Evolutionary conservation across 2,329 filamentous ascomycete genomes (phyloP).

Genomic region (Fusarium circinatum): DNA sequence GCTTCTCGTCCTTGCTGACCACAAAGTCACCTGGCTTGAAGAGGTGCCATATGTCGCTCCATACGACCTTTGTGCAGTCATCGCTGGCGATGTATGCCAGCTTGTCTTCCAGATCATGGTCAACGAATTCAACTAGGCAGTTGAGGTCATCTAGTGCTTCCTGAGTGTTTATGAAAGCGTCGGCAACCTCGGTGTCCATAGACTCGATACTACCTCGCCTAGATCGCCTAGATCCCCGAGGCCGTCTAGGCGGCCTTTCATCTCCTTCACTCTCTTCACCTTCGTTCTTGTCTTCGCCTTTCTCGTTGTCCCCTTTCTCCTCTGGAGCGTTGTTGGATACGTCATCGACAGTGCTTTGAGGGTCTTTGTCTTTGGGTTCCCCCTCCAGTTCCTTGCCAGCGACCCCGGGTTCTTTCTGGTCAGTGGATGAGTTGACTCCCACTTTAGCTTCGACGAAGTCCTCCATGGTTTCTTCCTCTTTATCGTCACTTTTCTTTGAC

Average conservation of each 20-base stretch:
- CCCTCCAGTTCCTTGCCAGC: neutral
- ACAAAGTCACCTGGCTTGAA: neutral
- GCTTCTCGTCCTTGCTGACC: neutral
- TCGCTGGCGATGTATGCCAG: rapidly evolving
- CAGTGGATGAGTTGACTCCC: neutral
- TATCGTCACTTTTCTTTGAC: rapidly evolving
- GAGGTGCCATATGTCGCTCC: neutral
- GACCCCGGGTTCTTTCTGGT: neutral
- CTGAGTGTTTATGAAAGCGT: neutral
- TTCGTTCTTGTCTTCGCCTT: too few species aligned
- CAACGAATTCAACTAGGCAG: neutral
- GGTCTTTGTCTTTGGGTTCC: neutral
- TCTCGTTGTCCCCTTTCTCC: neutral
- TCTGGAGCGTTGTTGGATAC: neutral
- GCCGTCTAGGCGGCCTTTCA: too few species aligned
- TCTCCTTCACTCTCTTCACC: neutral
- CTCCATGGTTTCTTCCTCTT: neutral
- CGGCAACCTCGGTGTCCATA: neutral
- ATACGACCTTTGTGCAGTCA: neutral
- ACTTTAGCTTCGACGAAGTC: neutral
- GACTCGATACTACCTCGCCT: too few species aligned
- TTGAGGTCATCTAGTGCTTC: neutral
- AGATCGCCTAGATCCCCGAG: neutral
- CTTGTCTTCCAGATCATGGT: neutral
- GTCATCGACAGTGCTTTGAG: neutral